Evolutionary conservation across 2,329 filamentous ascomycete genomes (phyloP), one percentile per base, ranked within the genome.

Genomic region (Aureobasidium leucospermi): DNA sequence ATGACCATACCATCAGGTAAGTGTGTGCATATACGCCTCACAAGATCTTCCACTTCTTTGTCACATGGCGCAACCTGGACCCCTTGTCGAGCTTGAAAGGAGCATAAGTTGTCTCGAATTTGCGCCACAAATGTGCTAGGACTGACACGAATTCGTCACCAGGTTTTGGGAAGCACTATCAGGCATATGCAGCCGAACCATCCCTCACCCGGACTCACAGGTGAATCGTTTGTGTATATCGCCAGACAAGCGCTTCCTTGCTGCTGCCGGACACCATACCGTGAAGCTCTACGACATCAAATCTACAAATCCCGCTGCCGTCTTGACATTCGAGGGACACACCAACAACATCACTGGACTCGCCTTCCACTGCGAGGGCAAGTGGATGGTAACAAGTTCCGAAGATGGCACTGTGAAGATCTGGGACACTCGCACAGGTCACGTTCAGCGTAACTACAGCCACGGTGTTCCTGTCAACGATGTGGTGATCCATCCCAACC

Each of bases 211-310:
- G 2, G 94, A 99, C 75, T 97, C 93, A 9, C 94, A 99, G 75
- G 94, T 99, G 67, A 99, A 99, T 76, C 89, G 94, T 45, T 86
- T 99, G 51, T 97, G 93, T 75, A 99, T 99, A 70, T 96, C 94
- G 11, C 94, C 94, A 63, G 94, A 99, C 78, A 99, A 99, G 76
- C 89, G 93, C 63, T 96, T 88, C 74, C 87, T 97, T 58, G 93
- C 92, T 36, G 92, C 86, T 28, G 86, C 86, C 0, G 86, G 86
- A 29, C 84, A 86, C 66, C 90, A 93, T 73, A 91, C 89, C 55
- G 90, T 99, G 70, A 97, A 97, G 77, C 88, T 99, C 61, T 99
- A 95, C 78, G 94, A 99, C 70, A 96, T 97, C 79, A 96, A 96
- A 71, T 96, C 91, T 15, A 93, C 90, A n/a, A 97, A 97, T 68